phyloP scores from a whole-genome alignment of 2,329 filamentous ascomycete genomes.

The Aureobasidium sp. region DNA sequence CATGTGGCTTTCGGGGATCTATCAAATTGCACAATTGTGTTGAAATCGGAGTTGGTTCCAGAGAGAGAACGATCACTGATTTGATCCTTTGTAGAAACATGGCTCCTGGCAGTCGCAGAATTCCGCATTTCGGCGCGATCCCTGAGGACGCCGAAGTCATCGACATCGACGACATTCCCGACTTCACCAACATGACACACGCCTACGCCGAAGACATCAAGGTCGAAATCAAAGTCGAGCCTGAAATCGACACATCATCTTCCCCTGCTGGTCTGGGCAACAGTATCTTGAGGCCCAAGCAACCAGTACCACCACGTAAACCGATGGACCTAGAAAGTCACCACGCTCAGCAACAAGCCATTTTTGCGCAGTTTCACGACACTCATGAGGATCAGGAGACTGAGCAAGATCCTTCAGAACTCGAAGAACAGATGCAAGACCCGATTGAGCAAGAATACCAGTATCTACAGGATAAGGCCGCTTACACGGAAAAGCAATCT shows the following conservation, averaged over 20 bases:
- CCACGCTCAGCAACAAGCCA: background rate
- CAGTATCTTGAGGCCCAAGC: background rate
- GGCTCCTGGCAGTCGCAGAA: background rate
- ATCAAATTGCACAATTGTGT: background rate
- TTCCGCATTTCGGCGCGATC: background rate
- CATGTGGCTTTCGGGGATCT: background rate
- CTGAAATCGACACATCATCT: background rate
- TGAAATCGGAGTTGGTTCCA: background rate
- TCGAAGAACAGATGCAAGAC: background rate
- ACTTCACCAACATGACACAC: background rate
- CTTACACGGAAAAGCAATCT: constrained; percentile 9
- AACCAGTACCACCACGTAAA: background rate
- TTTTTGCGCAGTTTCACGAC: background rate
- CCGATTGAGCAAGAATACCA: background rate
- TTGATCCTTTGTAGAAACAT: background rate
- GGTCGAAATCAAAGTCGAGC: background rate
- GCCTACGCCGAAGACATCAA: background rate
- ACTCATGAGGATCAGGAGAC: background rate
- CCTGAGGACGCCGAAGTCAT: background rate
- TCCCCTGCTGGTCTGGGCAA: background rate
- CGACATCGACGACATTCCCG: background rate
- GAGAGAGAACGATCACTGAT: background rate
- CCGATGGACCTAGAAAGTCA: background rate
- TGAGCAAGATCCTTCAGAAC: background rate
- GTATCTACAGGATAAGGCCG: background rate